Base-by-base conservation (phyloP, 2,329 filamentous ascomycete species). In the Chaetothyriales sp. region DNA sequence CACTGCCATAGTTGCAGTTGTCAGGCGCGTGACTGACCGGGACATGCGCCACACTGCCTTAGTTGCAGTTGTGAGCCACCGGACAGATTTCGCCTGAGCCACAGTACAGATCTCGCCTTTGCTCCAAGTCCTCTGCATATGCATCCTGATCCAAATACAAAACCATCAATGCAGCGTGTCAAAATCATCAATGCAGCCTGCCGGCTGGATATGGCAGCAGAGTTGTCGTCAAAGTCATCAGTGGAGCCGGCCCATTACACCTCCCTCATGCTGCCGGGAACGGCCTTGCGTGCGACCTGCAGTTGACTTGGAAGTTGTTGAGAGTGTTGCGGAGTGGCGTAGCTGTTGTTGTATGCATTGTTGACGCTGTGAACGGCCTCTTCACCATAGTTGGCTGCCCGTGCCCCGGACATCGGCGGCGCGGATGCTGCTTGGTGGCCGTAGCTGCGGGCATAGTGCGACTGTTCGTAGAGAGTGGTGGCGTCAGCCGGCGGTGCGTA, bases 231-330 rank as follows among this genome's bases (percentile, higher is more conserved):
- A 40, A 40, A 15, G 9, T 33, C 29, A 13, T 33, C 29, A 13
- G 29, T 13, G 10, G 5, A 9, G 10, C 29, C 29, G 2, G 4
- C 33, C 18, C 28, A 33, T 58, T 47, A 67, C 46, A 70, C 62
- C 57, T 68, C 61, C 50, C 64, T 61, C 47, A 59, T 67, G 22
- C 63, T 65, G 45, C 68, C 66, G 40, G 61, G 57, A 6, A 60
- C 62, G 9, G 68, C 65, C 51, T 66, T 66, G 49, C 66, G 64
- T 15, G 68, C 69, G 51, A 65, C 67, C 54, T 69, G 65, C 51
- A 70, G 56, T 33, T 70, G 58, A 63, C 65, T 70, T 8, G 69
- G 68, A 37, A 68, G 66, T 55, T 67, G 62, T 53, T 15, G 33
- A 15, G 33, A 43, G 43, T 37, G 29, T 44, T 2, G 46, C 43